Evolutionary conservation across 805 yeast genomes (phyloP).

Genomic region (Kluyveromyces dobzhanskii): DNA sequence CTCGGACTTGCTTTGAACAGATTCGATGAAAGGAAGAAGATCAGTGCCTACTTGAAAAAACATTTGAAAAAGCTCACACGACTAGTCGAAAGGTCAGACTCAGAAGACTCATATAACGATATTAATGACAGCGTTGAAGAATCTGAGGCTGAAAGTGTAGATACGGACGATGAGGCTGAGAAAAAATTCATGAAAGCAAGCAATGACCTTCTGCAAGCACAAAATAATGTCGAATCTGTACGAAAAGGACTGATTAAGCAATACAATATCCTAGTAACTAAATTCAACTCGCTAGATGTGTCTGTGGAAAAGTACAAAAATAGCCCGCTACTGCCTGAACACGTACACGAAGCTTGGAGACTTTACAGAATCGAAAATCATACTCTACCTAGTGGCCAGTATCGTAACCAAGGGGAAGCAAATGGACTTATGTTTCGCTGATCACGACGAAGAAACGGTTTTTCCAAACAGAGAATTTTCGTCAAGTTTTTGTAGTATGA

Average conservation of each 20-base stretch:
- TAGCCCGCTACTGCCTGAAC: slow-evolving; percentile 72
- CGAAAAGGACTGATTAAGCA: slow-evolving; percentile 23
- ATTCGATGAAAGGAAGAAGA: slow-evolving; percentile 35
- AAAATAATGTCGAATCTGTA: slow-evolving; percentile 20
- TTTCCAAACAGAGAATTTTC: no score
- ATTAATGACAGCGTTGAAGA: slow-evolving; percentile 19
- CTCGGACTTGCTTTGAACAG: slow-evolving; percentile 34
- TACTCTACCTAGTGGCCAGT: slow-evolving; percentile 50
- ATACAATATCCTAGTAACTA: slow-evolving; percentile 23
- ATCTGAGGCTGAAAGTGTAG: slow-evolving; percentile 22
- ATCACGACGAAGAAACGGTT: background rate
- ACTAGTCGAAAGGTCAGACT: slow-evolving; percentile 28
- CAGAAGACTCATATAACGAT: slow-evolving; percentile 15
- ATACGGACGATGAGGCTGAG: slow-evolving; percentile 23
- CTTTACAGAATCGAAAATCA: slow-evolving; percentile 60
- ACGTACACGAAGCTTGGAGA: slow-evolving; percentile 84
- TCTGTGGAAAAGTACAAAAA: slow-evolving; percentile 31
- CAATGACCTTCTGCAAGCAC: slow-evolving; percentile 18
- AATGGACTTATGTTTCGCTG: slow-evolving; percentile 65
- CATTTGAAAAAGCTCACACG: slow-evolving; percentile 31
- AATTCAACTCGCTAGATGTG: slow-evolving; percentile 24
- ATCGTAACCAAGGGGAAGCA: slow-evolving; percentile 66
- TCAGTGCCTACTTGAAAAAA: slow-evolving; percentile 27
- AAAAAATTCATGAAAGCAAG: slow-evolving; percentile 14
- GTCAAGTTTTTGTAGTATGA: no score